These are phyloP conservation scores for Leccinum incarnatum DNA, from an alignment of 768 basidiomycete species.

Conservation along the genomic window DNA sequence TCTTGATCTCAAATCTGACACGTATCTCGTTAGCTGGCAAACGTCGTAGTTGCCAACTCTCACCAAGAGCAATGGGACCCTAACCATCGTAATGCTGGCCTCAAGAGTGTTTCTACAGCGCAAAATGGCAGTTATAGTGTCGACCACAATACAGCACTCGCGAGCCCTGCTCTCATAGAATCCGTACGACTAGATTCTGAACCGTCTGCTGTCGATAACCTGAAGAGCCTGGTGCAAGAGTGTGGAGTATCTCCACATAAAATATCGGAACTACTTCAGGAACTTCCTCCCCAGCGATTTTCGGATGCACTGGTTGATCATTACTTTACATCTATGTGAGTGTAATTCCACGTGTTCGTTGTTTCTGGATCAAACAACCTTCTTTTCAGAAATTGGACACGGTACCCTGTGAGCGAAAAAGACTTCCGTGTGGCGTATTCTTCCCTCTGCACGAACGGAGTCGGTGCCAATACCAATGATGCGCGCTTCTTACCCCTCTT, in stretches of 20 bases:
- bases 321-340: constrained; percentile 74
- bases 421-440: constrained; percentile 75
- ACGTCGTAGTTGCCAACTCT: constrained; percentile 46
- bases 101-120: constrained; percentile 7
- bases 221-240: constrained; percentile 84
- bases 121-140: constrained; percentile 26
- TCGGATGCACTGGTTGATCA: constrained; percentile 80
- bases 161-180: constrained; percentile 36
- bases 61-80: constrained; percentile 30
- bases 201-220: constrained; percentile 69
- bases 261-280: constrained; percentile 84
- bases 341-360: constrained; percentile 5
- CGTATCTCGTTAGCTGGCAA: constrained; percentile 43
- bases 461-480: constrained; percentile 67
- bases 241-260: constrained; percentile 91
- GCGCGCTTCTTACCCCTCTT: constrained; percentile 87
- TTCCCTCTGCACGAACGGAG: constrained; percentile 60
- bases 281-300: constrained; percentile 75
- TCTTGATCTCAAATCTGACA: constrained; percentile 21
- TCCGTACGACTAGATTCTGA: constrained; percentile 43
- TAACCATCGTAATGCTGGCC: constrained; percentile 13
- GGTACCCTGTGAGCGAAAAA: constrained; percentile 85
- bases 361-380: background rate
- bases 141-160: constrained; percentile 29
- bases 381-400: constrained; percentile 77